Conservation (phyloP, 768 basidiomycete species). For the Tricholoma furcatifolium region DNA sequence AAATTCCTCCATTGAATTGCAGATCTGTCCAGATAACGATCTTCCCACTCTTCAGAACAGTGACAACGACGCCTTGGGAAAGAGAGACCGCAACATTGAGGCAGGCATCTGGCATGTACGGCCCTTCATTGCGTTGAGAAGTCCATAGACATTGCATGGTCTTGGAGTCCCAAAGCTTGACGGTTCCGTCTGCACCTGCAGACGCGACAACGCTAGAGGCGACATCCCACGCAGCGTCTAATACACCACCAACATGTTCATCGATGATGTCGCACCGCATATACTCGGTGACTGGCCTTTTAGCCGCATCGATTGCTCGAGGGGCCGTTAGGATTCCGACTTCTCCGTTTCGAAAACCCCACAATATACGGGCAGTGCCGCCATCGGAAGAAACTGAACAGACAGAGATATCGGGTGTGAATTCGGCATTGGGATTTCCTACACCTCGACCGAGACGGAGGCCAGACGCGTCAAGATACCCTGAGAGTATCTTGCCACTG, state of each 20-base stretch:
- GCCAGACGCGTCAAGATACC: slow-evolving; percentile 66
- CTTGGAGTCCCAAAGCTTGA: slow-evolving; percentile 74
- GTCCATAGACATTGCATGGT: slow-evolving; percentile 62
- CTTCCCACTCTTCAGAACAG: slow-evolving; percentile 55
- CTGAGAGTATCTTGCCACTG: slow-evolving; percentile 66
- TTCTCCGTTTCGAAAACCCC: slow-evolving; percentile 74
- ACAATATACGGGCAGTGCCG: slow-evolving; percentile 63
- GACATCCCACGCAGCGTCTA: slow-evolving; percentile 53
- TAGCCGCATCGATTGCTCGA: slow-evolving; percentile 55
- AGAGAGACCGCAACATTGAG: slow-evolving; percentile 47
- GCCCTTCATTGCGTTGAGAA: slow-evolving; percentile 36
- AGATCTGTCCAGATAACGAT: slow-evolving; percentile 53
- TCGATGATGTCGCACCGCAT: slow-evolving; percentile 52
- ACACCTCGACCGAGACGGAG: slow-evolving; percentile 56
- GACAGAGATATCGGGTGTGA: slow-evolving; percentile 62
- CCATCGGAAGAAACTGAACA: slow-evolving; percentile 62
- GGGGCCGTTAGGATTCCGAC: slow-evolving; percentile 59
- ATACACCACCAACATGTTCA: slow-evolving; percentile 60
- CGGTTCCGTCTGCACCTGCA: slow-evolving; percentile 58
- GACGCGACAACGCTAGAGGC: slow-evolving; percentile 40
- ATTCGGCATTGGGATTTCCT: slow-evolving; percentile 76
- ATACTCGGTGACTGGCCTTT: slow-evolving; percentile 43
- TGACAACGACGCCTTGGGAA: slow-evolving; percentile 43
- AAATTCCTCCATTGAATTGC: slow-evolving; percentile 16
- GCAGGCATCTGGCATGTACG: slow-evolving; percentile 46